Conservation (phyloP, 129 eudicot genomes). For the Silybum marianum region DNA sequence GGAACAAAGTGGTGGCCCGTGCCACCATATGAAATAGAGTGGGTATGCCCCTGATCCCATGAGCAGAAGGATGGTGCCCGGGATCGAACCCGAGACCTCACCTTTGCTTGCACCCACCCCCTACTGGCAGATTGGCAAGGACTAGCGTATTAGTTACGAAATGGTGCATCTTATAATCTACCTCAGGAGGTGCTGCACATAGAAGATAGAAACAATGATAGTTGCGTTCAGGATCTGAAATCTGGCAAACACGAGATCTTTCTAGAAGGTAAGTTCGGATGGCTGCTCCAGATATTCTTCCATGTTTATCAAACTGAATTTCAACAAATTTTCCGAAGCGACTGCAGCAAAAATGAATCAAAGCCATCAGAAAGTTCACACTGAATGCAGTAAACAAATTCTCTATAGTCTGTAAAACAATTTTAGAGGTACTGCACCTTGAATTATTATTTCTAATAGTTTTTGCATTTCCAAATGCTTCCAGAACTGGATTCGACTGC, state of each 20-base stretch:
- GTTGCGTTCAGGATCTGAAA: constrained; percentile 97
- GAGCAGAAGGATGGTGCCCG: neutral
- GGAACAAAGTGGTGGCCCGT: no score
- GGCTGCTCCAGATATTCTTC: constrained; percentile 98
- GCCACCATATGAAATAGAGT: no score
- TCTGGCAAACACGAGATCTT: constrained; percentile 97
- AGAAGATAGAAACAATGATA: constrained; percentile 96
- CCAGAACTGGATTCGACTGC: constrained; percentile 99
- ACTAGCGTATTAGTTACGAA: constrained; percentile 4
- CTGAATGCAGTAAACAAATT: neutral
- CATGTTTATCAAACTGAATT: constrained; percentile 91
- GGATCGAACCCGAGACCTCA: neutral
- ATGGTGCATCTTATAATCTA: constrained; percentile 28
- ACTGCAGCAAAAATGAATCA: constrained; percentile 51
- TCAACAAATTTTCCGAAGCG: constrained; percentile 99
- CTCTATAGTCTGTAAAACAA: constrained; percentile 5
- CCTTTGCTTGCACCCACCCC: neutral
- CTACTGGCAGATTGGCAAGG: neutral
- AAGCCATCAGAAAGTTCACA: constrained; percentile 23
- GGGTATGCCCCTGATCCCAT: neutral
- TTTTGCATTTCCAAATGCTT: constrained; percentile 99
- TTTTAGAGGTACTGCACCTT: constrained; percentile 49
- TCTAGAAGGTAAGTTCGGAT: constrained; percentile 95
- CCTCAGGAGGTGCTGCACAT: constrained; percentile 97
- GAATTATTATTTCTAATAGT: constrained; percentile 97